Conservation (phyloP, 306 rosid species). For the Myrica gale region DNA sequence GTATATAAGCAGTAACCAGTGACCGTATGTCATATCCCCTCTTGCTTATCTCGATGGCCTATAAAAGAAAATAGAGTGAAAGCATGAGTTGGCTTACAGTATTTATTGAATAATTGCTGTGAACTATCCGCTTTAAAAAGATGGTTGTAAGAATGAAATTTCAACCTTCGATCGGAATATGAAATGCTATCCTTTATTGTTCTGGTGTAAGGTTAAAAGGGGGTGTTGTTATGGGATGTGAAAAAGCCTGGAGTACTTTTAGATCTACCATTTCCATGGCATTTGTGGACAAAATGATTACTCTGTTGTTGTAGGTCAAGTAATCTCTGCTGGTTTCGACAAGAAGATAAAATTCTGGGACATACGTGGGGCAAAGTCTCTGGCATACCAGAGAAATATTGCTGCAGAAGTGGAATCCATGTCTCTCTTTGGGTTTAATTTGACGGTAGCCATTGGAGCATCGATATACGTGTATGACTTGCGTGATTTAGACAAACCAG, state of each 20-base stretch:
- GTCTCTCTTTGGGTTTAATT: conserved; percentile 57
- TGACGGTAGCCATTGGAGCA: conserved; percentile 58
- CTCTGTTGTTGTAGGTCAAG: conserved; percentile 50
- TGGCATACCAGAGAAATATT: conserved; percentile 33
- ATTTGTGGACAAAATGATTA: not conserved
- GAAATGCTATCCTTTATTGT: not conserved
- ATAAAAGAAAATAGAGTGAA: no score
- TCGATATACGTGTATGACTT: conserved; percentile 59
- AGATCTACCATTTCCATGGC: not conserved
- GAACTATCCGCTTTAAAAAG: not conserved
- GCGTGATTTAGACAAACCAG: conserved; percentile 54
- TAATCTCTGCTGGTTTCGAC: conserved; percentile 77
- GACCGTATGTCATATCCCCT: not conserved
- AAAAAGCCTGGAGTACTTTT: not conserved
- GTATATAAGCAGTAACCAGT: not conserved
- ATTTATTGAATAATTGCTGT: no score
- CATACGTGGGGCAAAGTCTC: conserved; percentile 42
- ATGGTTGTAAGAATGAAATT: not conserved
- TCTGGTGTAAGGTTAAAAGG: not conserved
- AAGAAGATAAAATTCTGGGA: conserved; percentile 67
- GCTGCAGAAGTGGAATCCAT: conserved; percentile 65
- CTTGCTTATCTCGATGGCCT: not conserved
- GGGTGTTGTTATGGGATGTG: not conserved
- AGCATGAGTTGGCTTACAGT: no score
- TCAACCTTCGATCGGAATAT: not conserved